phyloP scores from a whole-genome alignment of 257 asterid genomes.

The Dorcoceras hygrometricum region DNA sequence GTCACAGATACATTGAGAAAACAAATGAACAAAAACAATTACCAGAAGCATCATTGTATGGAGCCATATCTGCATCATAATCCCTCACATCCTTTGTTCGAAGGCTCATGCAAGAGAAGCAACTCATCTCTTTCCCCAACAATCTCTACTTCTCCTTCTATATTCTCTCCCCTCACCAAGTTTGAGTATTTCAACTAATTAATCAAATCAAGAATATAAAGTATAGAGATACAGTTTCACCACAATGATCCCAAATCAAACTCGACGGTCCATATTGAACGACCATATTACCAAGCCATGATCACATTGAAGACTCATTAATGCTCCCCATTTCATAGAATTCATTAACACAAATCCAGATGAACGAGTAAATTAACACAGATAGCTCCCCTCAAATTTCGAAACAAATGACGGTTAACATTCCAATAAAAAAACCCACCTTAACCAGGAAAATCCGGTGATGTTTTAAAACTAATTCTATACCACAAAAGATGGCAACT shows the following conservation, averaged over 20 bases:
- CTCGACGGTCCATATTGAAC: slow-evolving; percentile 10
- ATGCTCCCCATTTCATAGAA: slow-evolving; percentile 24
- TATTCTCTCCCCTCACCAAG: slow-evolving; percentile 6
- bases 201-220: slow-evolving; percentile 22
- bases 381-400: slow-evolving; percentile 4
- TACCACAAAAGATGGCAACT: not conserved
- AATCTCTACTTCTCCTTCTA: slow-evolving; percentile 1
- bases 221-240: slow-evolving; percentile 18
- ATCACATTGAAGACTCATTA: slow-evolving; percentile 9
- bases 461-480: not conserved
- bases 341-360: slow-evolving; percentile 26
- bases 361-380: slow-evolving; percentile 14
- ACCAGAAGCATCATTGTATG: slow-evolving; percentile 52
- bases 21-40: not conserved
- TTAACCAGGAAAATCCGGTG: not conserved
- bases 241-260: slow-evolving; percentile 23
- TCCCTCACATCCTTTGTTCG: slow-evolving; percentile 53
- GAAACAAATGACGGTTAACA: not conserved
- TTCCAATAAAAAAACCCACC: not conserved
- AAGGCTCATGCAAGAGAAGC: slow-evolving; percentile 68
- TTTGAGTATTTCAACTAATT: slow-evolving; percentile 20
- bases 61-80: slow-evolving; percentile 48
- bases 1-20: not conserved
- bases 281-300: slow-evolving; percentile 10
- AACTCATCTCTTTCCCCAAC: slow-evolving; percentile 46